phyloP scores from a whole-genome alignment of 345 rosid species.

The Gossypium bickii region DNA sequence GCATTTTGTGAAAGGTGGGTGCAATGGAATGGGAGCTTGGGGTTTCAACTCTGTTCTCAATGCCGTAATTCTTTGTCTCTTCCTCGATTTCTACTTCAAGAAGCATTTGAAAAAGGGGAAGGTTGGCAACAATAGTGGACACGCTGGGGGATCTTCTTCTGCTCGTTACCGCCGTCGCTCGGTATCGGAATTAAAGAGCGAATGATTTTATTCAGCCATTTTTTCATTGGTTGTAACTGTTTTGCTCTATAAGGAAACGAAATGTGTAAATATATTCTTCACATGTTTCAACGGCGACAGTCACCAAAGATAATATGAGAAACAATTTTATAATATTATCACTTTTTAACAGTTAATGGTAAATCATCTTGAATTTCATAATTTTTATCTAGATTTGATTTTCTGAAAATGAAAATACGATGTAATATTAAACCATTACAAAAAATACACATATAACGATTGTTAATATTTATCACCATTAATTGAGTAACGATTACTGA shows the following conservation, averaged over 20 bases:
- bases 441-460: too few species aligned
- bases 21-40: conserved; percentile 94
- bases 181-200: not conserved
- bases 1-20: conserved; percentile 78
- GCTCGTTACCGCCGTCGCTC: not conserved
- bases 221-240: not conserved
- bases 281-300: not conserved
- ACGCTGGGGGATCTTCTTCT: conserved; percentile 16
- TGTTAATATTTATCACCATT: not conserved
- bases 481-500: not conserved
- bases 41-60: conserved; percentile 68
- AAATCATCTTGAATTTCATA: too few species aligned
- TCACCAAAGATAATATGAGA: not conserved
- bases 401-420: too few species aligned
- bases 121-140: not conserved
- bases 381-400: too few species aligned
- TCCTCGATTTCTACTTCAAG: conserved; percentile 60
- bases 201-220: not conserved
- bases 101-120: conserved; percentile 23
- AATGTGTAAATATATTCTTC: not conserved
- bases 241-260: not conserved
- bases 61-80: conserved; percentile 47
- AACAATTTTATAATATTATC: too few species aligned
- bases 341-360: too few species aligned
- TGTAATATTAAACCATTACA: too few species aligned